Evolutionary conservation across 305 asterid genomes (phyloP).

Genomic region (Stenogyne calaminthoides): DNA sequence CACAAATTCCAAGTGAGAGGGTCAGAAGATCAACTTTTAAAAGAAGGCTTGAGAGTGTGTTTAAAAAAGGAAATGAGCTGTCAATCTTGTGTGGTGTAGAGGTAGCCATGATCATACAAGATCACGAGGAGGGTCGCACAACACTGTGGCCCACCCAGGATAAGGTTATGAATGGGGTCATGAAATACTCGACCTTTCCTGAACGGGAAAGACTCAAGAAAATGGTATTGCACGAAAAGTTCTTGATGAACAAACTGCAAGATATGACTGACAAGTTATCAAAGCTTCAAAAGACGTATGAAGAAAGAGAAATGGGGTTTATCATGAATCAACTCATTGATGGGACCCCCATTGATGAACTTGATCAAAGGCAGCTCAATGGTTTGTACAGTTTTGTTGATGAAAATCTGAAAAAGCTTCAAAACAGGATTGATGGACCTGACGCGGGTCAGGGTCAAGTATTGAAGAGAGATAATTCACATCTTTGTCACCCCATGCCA

Average conservation of each 20-base stretch:
- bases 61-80: constrained; percentile 42
- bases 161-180: constrained; percentile 24
- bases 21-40: constrained; percentile 38
- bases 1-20: constrained; percentile 35
- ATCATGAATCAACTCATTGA: constrained; percentile 36
- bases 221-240: constrained; percentile 44
- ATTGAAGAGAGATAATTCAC: neutral
- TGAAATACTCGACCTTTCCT: constrained; percentile 35
- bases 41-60: constrained; percentile 37
- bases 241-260: constrained; percentile 33
- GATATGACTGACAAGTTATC: constrained; percentile 20
- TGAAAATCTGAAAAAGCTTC: constrained; percentile 35
- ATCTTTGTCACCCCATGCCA: neutral
- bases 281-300: constrained; percentile 34
- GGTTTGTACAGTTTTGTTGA: constrained; percentile 28
- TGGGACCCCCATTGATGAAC: constrained; percentile 29
- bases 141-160: constrained; percentile 45
- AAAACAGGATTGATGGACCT: constrained; percentile 29
- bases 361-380: constrained; percentile 34
- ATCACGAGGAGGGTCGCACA: constrained; percentile 28
- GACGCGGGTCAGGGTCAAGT: constrained; percentile 17
- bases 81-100: constrained; percentile 39
- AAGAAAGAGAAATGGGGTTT: constrained; percentile 36
- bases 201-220: constrained; percentile 36
- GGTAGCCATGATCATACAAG: constrained; percentile 31